phyloP scores from a whole-genome alignment of 2,329 filamentous ascomycete species.

The Alternaria longipes region DNA sequence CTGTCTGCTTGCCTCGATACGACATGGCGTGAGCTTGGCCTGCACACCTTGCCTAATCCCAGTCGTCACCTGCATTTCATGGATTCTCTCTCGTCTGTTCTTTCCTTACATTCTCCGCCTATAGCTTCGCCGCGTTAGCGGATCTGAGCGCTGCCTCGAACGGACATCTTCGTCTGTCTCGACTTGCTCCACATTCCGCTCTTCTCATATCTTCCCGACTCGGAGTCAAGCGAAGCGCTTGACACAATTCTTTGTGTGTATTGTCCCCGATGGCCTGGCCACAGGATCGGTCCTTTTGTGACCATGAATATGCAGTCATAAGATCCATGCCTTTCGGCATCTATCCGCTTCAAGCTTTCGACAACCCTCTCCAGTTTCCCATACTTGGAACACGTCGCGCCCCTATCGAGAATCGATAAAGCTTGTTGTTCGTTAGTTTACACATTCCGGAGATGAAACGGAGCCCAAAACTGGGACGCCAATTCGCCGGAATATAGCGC shows the following conservation, averaged over 20 bases:
- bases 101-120: constrained; percentile 16
- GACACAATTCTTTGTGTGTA: constrained; percentile 1
- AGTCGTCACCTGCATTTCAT: constrained; percentile 21
- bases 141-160: constrained; percentile 19
- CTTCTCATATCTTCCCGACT: constrained; percentile 7
- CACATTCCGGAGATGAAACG: constrained; percentile 30
- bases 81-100: constrained; percentile 27
- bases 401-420: constrained; percentile 39
- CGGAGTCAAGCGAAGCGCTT: constrained; percentile 12
- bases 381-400: constrained; percentile 23
- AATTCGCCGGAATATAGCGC: constrained; percentile 16
- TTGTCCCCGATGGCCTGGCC: constrained; percentile 2
- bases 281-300: constrained; percentile 10
- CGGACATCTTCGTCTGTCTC: constrained; percentile 17
- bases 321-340: constrained; percentile 15
- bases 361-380: constrained; percentile 25
- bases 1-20: constrained; percentile 26
- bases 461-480: constrained; percentile 20
- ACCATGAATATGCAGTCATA: constrained; percentile 9
- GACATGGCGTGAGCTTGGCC: constrained; percentile 26
- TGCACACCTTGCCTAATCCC: constrained; percentile 16
- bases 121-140: constrained; percentile 19
- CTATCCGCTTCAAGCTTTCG: constrained; percentile 14
- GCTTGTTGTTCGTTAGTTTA: constrained; percentile 38
- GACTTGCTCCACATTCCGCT: constrained; percentile 13